Conservation (phyloP, 352 stramenopile genomes). For the Globisporangium paddicum region DNA sequence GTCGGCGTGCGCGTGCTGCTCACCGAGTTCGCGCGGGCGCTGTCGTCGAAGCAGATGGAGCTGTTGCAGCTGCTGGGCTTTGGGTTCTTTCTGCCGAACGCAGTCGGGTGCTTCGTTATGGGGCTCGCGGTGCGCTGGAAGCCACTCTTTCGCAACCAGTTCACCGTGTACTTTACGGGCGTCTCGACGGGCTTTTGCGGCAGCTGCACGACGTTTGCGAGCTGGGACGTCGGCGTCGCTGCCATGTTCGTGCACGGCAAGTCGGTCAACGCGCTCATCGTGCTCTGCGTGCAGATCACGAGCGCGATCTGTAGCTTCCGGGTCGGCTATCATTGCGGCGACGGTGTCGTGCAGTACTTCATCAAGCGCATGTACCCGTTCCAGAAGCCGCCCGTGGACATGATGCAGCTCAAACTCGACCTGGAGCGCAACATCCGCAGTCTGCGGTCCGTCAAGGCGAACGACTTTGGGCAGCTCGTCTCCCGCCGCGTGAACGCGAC, state of each 20-base stretch:
- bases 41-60: constrained; percentile 31
- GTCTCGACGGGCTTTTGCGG: constrained; percentile 69
- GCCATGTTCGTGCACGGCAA: constrained; percentile 43
- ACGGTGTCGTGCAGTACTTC: constrained; percentile 39
- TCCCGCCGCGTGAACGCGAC: constrained; percentile 34
- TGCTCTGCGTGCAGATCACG: constrained; percentile 42
- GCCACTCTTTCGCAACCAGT: constrained; percentile 39
- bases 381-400: constrained; percentile 38
- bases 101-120: constrained; percentile 64
- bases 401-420: constrained; percentile 45
- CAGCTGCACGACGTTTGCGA: constrained; percentile 62
- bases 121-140: constrained; percentile 36
- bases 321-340: constrained; percentile 33
- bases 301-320: constrained; percentile 40
- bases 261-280: constrained; percentile 45
- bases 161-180: constrained; percentile 41
- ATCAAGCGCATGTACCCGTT: constrained; percentile 38
- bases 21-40: constrained; percentile 35
- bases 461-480: constrained; percentile 40
- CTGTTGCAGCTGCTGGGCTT: constrained; percentile 50
- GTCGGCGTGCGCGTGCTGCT: constrained; percentile 45
- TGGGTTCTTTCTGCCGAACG: constrained; percentile 52
- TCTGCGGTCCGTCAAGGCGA: constrained; percentile 39
- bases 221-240: constrained; percentile 44
- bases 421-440: constrained; percentile 42